Evolutionary conservation across 306 rosid genomes (phyloP).

Genomic region (Sesbania bispinosa): DNA sequence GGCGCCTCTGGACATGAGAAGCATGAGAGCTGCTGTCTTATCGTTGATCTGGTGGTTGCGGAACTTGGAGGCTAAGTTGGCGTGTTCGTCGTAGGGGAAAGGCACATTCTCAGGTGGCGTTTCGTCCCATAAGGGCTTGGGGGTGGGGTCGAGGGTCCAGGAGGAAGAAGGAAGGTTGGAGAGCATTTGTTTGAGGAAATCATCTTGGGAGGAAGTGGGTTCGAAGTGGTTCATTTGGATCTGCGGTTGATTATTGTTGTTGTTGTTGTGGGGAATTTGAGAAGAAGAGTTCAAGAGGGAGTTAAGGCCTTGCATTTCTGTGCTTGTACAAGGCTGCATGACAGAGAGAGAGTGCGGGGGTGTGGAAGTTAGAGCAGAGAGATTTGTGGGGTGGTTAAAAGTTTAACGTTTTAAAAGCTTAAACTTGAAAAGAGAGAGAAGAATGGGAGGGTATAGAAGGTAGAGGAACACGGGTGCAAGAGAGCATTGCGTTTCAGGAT

Average conservation of each 20-base stretch:
- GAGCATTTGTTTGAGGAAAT: conserved; percentile 88
- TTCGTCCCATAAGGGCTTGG: conserved; percentile 51
- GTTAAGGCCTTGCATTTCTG: conserved; percentile 67
- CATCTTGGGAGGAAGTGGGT: conserved; percentile 64
- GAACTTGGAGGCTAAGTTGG: conserved; percentile 63
- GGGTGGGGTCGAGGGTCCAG: conserved; percentile 50
- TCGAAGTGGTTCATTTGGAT: conserved; percentile 50
- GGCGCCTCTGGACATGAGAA: conserved; percentile 47
- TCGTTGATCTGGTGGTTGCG: conserved; percentile 70
- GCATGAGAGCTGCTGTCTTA: conserved; percentile 58
- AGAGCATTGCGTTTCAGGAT: neutral
- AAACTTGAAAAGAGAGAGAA: neutral
- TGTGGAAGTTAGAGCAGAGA: neutral
- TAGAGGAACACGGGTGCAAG: neutral
- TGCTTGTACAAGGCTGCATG: conserved; percentile 58
- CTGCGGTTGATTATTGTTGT: conserved; percentile 20
- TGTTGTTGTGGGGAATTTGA: conserved; percentile 48
- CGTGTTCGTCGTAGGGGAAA: conserved; percentile 51
- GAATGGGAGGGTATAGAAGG: neutral
- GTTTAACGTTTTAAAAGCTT: neutral
- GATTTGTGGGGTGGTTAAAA: neutral
- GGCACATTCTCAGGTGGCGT: conserved; percentile 34
- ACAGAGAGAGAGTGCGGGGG: neutral
- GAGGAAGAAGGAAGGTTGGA: conserved; percentile 59
- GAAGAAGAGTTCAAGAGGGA: conserved; percentile 48